Evolutionary conservation across 2,329 filamentous ascomycete genomes (phyloP), one percentile per base, ranked within the genome.

Genomic region (Epichloe sibirici): DNA sequence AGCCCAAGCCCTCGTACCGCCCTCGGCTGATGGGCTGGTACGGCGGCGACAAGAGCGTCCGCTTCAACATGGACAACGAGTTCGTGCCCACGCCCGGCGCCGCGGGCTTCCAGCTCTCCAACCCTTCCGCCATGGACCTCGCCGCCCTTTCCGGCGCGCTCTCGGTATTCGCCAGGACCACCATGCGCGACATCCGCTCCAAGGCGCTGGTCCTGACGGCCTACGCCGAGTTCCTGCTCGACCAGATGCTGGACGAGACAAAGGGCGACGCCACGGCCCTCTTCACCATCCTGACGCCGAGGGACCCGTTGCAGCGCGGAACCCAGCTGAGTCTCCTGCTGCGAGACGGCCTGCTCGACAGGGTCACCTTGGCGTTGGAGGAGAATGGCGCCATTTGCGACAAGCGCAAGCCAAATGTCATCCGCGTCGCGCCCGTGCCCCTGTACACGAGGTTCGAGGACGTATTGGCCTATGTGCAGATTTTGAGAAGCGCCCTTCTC

Each of bases 21-120:
- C 83, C 81, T 5, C 78, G 90, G 4, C 72, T 95, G 2, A 75
- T 81, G 37, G 90, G 90, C 25, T 95, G 90, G 90, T 95, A 91
- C 79, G 90, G 90, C 49, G 84, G 82, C 51, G 85, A 90, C 69
- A 89, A 89, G 68, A 69, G 72, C 48, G 81, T 81, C 37, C 77
- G 90, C 13, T 95, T 95, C 71, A 75, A 81, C 58, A 95, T 95
- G 90, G 81, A 84, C 53, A 91, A 89, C 68, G 72, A 74, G 53
- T 95, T 94, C 68, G 72, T 82, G 42, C 88, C 90, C 4, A 86
- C 87, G 7, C 71, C 79, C 2, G 90, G 90, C 40, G 90, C 90
- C 0, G 81, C 76, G 37, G 90, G 90, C 4, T 95, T 82, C 68
- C 88, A 95, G 67, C 67, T 91, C n/a, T 88, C 84, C 49, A 96